phyloP scores from a whole-genome alignment of 164 flowering plant genomes.

The Magnolia kwangsiensis region DNA sequence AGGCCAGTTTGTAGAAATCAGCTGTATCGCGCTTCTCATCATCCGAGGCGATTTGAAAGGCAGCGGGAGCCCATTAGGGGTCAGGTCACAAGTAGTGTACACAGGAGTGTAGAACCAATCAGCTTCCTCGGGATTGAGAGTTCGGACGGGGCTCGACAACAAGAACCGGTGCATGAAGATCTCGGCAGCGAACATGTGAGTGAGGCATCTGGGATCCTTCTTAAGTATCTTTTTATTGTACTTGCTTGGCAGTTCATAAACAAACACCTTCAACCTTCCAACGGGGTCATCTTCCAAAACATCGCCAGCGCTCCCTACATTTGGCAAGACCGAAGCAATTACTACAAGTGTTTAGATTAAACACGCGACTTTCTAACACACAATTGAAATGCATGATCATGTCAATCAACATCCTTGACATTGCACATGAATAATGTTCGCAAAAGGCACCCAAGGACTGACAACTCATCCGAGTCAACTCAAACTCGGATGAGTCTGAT shows the following conservation, averaged over 20 bases:
- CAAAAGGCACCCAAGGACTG: background rate
- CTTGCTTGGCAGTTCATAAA: constrained; percentile 96
- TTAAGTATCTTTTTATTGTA: constrained; percentile 88
- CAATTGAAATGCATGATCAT: background rate
- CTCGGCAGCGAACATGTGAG: constrained; percentile 98
- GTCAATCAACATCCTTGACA: background rate
- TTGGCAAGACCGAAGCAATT: constrained; percentile 4
- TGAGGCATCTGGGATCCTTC: constrained; percentile 88
- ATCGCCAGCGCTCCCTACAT: constrained; percentile 96
- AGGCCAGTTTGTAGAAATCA: constrained; percentile 92
- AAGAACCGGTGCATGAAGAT: constrained; percentile 94
- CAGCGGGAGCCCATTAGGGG: constrained; percentile 89
- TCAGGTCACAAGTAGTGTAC: constrained; percentile 87
- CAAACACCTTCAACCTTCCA: constrained; percentile 92
- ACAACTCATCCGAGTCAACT: background rate
- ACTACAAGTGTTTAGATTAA: background rate
- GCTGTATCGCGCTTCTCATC: constrained; percentile 97
- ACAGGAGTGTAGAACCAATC: constrained; percentile 98
- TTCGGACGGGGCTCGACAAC: constrained; percentile 83
- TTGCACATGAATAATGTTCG: background rate
- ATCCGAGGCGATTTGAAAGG: constrained; percentile 96
- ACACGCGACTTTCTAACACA: background rate
- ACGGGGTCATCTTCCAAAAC: constrained; percentile 97
- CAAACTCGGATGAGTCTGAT: background rate
- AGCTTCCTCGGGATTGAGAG: constrained; percentile 92